These are phyloP conservation scores for Solanum aculeatissimum DNA, from an alignment of 305 asterid genomes.

Conservation along the genomic window DNA sequence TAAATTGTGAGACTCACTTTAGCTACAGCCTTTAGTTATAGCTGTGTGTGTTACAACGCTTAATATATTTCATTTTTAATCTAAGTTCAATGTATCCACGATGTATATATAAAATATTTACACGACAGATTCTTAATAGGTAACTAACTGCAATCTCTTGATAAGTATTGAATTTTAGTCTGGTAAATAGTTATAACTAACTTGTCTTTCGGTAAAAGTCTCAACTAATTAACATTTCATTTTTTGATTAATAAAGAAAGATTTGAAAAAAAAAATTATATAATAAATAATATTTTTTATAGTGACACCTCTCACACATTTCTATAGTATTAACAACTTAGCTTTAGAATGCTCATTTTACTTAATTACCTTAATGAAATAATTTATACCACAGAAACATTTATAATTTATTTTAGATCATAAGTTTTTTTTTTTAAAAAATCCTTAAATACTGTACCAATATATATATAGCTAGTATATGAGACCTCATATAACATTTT, in stretches of 20 bases:
- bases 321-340: no score
- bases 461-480: neutral
- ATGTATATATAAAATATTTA: neutral
- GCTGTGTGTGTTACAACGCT: neutral
- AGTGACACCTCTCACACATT: no score
- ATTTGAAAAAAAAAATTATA: neutral
- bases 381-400: no score
- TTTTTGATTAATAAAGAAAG: neutral
- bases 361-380: no score
- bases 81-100: neutral
- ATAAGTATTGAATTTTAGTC: neutral
- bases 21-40: neutral
- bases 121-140: neutral
- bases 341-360: no score
- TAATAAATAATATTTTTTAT: neutral
- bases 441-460: no score
- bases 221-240: neutral
- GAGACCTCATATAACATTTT: neutral
- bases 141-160: neutral
- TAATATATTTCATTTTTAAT: neutral
- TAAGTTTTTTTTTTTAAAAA: no score
- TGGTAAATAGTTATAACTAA: neutral
- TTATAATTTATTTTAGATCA: no score
- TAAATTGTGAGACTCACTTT: neutral
- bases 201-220: neutral